These are phyloP conservation scores for Aspergillus neoniger DNA, from an alignment of 2,329 filamentous ascomycete species.

Conservation along the genomic window DNA sequence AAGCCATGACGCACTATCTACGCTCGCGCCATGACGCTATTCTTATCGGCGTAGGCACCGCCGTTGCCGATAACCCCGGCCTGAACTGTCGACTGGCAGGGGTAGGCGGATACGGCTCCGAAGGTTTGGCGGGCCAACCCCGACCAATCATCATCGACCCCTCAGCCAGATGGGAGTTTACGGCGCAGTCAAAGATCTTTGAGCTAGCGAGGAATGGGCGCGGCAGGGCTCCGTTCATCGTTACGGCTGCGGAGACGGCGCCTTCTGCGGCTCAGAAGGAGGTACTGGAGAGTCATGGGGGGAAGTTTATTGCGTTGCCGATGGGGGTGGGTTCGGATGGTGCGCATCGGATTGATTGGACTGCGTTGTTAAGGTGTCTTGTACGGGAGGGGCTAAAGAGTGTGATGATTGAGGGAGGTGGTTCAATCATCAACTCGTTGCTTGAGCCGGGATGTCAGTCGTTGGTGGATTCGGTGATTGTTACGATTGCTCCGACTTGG, in stretches of 20 bases:
- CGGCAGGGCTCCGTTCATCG: slow-evolving; percentile 71
- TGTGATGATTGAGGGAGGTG: slow-evolving; percentile 91
- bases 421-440: slow-evolving; percentile 75
- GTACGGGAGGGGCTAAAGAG: slow-evolving; percentile 63
- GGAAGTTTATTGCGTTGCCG: slow-evolving; percentile 33
- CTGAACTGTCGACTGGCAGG: slow-evolving; percentile 78
- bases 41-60: slow-evolving; percentile 80
- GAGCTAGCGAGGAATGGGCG: slow-evolving; percentile 60
- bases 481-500: slow-evolving; percentile 88
- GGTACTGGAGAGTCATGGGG: slow-evolving; percentile 33
- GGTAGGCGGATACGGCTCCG: slow-evolving; percentile 54
- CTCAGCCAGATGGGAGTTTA: slow-evolving; percentile 66
- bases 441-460: slow-evolving; percentile 58
- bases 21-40: slow-evolving; percentile 82
- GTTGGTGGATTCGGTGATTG: slow-evolving; percentile 72
- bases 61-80: slow-evolving; percentile 78
- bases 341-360: slow-evolving; percentile 55
- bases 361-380: slow-evolving; percentile 59
- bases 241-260: slow-evolving; percentile 43
- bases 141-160: slow-evolving; percentile 81
- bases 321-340: slow-evolving; percentile 16
- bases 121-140: slow-evolving; percentile 62
- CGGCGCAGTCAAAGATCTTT: slow-evolving; percentile 63
- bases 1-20: slow-evolving; percentile 94
- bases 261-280: slow-evolving; percentile 18